Evolutionary conservation across 169 alveolate genomes (phyloP).

Genomic region (Prorocentrum cordatum): DNA sequence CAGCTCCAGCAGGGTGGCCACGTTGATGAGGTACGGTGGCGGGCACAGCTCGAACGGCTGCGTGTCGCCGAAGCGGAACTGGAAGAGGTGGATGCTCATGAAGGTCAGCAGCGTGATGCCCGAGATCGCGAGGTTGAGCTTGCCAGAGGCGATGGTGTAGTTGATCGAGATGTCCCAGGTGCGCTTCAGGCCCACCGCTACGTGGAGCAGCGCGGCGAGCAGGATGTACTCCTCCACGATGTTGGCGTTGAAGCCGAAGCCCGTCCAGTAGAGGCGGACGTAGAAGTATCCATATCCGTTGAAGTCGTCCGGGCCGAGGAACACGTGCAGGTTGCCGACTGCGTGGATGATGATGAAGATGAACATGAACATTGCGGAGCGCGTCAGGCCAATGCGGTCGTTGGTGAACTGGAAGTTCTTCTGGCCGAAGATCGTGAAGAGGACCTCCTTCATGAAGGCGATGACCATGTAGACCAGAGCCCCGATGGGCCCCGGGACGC

Average conservation of each 20-base stretch:
- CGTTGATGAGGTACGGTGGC: conserved; percentile 61
- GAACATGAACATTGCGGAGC: conserved; percentile 67
- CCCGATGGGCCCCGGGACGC: too few species aligned
- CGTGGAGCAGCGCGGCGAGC: conserved; percentile 54
- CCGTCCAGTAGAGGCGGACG: conserved; percentile 69
- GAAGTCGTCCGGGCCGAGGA: too few species aligned
- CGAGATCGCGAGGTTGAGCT: conserved; percentile 43
- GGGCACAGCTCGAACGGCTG: conserved; percentile 57
- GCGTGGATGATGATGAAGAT: conserved; percentile 72
- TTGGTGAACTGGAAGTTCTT: conserved; percentile 55
- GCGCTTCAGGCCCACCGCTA: conserved; percentile 30
- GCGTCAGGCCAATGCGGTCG: conserved; percentile 71
- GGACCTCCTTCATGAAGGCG: conserved; percentile 59
- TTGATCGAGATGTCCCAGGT: conserved; percentile 64
- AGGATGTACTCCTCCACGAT: conserved; percentile 62
- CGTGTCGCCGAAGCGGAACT: neutral
- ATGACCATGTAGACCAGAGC: too few species aligned
- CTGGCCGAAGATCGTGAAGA: conserved; percentile 54
- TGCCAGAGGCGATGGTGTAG: conserved; percentile 59
- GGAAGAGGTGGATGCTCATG: conserved; percentile 47
- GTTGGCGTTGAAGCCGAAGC: conserved; percentile 66
- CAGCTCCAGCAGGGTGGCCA: conserved; percentile 38
- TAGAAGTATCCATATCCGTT: too few species aligned
- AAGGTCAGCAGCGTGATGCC: conserved; percentile 59
- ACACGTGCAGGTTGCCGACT: conserved; percentile 70